Percentiles rank a stretch among this genome's conserved stretches.
Evolutionary conservation across 2,329 filamentous ascomycete species (phyloP).

Genomic region (Monosporascus cannonballus): DNA sequence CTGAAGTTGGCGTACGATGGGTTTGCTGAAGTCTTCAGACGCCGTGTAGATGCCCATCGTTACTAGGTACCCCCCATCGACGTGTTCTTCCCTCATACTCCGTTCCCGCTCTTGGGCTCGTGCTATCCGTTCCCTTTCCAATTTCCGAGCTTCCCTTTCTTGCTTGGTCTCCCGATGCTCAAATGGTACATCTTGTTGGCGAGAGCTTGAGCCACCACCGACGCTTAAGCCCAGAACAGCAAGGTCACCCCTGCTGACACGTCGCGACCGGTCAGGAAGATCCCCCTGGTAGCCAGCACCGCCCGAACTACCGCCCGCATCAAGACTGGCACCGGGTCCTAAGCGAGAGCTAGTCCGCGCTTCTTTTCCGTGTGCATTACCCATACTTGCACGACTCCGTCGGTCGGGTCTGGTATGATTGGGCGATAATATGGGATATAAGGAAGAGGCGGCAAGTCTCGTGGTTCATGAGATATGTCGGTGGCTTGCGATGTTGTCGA

Average conservation of each 20-base stretch:
- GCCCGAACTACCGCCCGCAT: constrained; percentile 14
- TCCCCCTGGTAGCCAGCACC: constrained; percentile 16
- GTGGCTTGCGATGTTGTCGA: not conserved
- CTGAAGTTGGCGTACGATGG: constrained; percentile 82
- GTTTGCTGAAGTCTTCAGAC: constrained; percentile 87
- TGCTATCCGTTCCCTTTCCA: constrained; percentile 72
- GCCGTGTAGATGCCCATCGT: constrained; percentile 93
- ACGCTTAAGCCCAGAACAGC: constrained; percentile 38
- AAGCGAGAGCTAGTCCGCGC: constrained; percentile 12
- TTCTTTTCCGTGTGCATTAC: constrained; percentile 21
- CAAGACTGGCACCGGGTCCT: constrained; percentile 9
- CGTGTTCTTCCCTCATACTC: constrained; percentile 84
- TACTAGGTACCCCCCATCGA: constrained; percentile 91
- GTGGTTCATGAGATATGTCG: not conserved
- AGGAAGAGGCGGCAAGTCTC: not conserved
- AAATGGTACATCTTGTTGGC: constrained; percentile 36
- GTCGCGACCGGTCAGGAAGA: constrained; percentile 17
- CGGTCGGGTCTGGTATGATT: no score
- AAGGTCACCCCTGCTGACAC: constrained; percentile 39
- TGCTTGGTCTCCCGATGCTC: constrained; percentile 81
- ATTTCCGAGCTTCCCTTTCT: constrained; percentile 78
- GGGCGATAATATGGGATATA: not conserved
- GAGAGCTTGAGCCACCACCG: constrained; percentile 31
- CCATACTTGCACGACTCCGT: constrained; percentile 9
- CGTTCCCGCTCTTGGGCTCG: constrained; percentile 80